A percentile compares a stretch with the other conserved stretches of the same genome.
Evolutionary conservation across 1,139 yeast species (phyloP).

Genomic region (Kodamaea arcana): DNA sequence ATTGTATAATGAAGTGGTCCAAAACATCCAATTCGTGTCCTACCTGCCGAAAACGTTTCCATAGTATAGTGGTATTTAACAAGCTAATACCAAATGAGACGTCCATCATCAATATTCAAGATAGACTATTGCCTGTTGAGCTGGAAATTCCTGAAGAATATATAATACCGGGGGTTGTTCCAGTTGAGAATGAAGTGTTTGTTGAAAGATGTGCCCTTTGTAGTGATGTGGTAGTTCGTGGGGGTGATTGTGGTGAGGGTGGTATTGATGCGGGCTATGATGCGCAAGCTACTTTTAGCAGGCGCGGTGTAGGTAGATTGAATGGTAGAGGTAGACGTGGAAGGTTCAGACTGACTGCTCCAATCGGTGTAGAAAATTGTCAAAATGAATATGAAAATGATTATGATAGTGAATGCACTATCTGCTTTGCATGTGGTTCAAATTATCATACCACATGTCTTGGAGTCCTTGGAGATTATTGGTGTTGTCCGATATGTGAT

Average conservation of each 20-base stretch:
- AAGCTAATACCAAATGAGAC: slow-evolving; percentile 6
- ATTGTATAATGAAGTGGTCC: slow-evolving; percentile 48
- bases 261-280: too few relatives aligned
- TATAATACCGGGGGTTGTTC: slow-evolving; percentile 22
- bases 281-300: too few relatives aligned
- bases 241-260: too few relatives aligned
- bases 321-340: too few relatives aligned
- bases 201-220: slow-evolving; percentile 30
- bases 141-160: slow-evolving; percentile 35
- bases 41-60: slow-evolving; percentile 41
- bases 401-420: too few relatives aligned
- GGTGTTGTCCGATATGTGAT: slow-evolving; percentile 48
- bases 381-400: too few relatives aligned
- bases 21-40: slow-evolving; percentile 50
- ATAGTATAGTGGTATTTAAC: slow-evolving; percentile 22
- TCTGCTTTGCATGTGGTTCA: slow-evolving; percentile 34
- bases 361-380: too few relatives aligned
- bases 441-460: slow-evolving; percentile 36
- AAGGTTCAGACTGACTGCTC: too few relatives aligned
- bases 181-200: neutral
- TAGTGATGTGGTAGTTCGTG: slow-evolving; percentile 12
- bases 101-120: slow-evolving; percentile 22
- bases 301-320: too few relatives aligned
- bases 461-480: slow-evolving; percentile 20
- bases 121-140: slow-evolving; percentile 16